Evolutionary conservation across 1,284 basidiomycete species (phyloP).

Genomic region (Cutaneotrichosporon cutaneum): DNA sequence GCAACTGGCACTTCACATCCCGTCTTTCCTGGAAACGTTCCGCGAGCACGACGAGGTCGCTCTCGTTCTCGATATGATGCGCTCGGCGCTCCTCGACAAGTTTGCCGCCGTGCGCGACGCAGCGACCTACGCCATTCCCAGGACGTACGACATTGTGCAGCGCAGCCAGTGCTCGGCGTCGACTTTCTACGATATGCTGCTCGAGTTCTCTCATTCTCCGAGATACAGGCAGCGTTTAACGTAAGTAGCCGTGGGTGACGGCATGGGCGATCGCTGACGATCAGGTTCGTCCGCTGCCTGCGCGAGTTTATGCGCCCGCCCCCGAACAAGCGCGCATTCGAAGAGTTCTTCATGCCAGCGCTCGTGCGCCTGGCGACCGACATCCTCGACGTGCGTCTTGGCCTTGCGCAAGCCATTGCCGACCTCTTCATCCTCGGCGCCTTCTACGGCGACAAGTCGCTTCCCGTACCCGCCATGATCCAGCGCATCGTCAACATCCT

Average conservation of each 20-base stretch:
- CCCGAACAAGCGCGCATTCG: constrained; percentile 54
- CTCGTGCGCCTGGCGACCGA: constrained; percentile 66
- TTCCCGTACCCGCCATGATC: constrained; percentile 32
- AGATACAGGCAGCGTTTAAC: constrained; percentile 72
- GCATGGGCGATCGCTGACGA: background rate
- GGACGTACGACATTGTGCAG: constrained; percentile 59
- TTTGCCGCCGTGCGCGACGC: constrained; percentile 82
- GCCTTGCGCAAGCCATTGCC: constrained; percentile 60
- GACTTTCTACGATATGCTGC: constrained; percentile 59
- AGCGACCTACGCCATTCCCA: constrained; percentile 61
- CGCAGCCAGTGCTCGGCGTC: constrained; percentile 48
- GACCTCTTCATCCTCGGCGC: constrained; percentile 45
- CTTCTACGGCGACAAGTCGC: constrained; percentile 35
- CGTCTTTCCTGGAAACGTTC: constrained; percentile 55
- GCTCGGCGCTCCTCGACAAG: constrained; percentile 69
- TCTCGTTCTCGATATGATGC: constrained; percentile 58
- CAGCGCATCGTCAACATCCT: constrained; percentile 31
- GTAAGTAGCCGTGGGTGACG: constrained; percentile 53
- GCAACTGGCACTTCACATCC: constrained; percentile 62
- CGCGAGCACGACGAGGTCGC: constrained; percentile 32
- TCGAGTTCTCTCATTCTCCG: constrained; percentile 59
- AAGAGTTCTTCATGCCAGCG: constrained; percentile 63
- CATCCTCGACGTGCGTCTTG: constrained; percentile 82
- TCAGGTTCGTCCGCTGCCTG: constrained; percentile 67
- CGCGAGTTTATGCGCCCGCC: constrained; percentile 62